phyloP scores from a whole-genome alignment of 495 filamentous ascomycete genomes.

The Podospora comata region DNA sequence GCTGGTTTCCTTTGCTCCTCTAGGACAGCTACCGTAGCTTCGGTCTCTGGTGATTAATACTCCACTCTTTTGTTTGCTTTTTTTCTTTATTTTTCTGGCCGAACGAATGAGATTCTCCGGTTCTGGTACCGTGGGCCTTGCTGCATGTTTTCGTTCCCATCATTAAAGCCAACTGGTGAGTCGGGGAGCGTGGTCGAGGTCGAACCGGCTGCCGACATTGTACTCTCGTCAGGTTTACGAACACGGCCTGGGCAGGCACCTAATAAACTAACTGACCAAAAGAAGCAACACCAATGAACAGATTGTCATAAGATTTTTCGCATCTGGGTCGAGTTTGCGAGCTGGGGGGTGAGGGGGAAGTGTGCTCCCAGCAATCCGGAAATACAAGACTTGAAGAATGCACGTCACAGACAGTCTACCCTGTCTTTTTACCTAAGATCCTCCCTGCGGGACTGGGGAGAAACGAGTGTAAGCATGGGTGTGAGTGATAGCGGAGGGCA shows the following conservation, averaged over 20 bases:
- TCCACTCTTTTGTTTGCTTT: conserved; percentile 1
- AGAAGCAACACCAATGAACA: neutral
- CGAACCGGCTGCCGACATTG: neutral
- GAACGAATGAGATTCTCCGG: neutral
- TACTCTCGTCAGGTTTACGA: neutral
- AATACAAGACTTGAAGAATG: neutral
- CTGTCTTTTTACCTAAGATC: neutral
- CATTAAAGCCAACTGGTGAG: neutral
- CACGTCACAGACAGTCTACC: neutral
- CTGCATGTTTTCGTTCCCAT: neutral
- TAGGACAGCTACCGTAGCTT: neutral
- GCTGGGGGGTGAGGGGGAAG: neutral
- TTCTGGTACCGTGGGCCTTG: neutral
- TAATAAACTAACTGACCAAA: neutral
- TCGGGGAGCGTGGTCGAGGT: neutral
- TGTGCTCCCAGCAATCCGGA: neutral
- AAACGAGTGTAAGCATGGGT: neutral
- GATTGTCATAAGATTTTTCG: neutral
- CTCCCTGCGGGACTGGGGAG: neutral
- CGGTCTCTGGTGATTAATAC: neutral
- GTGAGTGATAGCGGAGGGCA: neutral
- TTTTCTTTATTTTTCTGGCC: neutral
- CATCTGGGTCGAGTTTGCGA: conserved; percentile 1
- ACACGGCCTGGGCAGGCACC: neutral
- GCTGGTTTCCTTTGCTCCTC: neutral